Base-by-base conservation (phyloP, 23 red algal genomes). In the Pyropia haitanensis region DNA sequence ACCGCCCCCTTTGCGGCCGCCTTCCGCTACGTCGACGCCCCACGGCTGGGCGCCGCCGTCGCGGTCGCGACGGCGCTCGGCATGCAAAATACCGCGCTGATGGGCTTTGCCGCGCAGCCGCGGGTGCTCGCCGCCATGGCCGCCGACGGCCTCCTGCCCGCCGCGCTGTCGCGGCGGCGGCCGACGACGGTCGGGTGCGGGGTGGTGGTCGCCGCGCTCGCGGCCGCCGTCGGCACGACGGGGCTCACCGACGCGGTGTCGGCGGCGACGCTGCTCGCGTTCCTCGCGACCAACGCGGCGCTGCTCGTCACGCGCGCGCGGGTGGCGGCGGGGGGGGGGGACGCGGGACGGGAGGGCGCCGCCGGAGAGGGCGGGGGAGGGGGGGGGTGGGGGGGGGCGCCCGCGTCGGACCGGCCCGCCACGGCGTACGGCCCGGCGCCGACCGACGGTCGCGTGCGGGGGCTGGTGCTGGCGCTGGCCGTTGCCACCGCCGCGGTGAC, bases 71-170 rank as follows among this genome's bases (percentile, higher is more conserved):
- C 80, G 8, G 81, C 80, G 22, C 33, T 95, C 2, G 90, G 90
- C 34, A 83, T 95, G 76, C 79, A 82, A 44, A 95, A 95, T 51
- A 95, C 90, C 19, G 71, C 80, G 18, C 60, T 76, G 55, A 75
- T 95, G 18, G 51, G 66, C 18, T 32, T 95, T 56, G 65, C 80
- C n/a, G 90, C 90, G 6, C 90, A 87, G 59, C 90, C 90, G 6
- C 73, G 90, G 15, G 72, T 95, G 50, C 87, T 95, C 68, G 39
- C 82, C 31, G 83, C 90, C 17, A 95, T 95, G 90, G 74, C 80
- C 5, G 53, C 75, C 14, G 90, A 95, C 49, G 90, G 90, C 51
- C 61, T 95, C 0, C 68, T 95, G 13, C 90, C 90, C 16, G 67
- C 69, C 48, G 46, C 75, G 13, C 73, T 95, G 62, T 30, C 33